Evolutionary conservation across 192 early-diverging fungal genomes (phyloP).

Genomic region (Coemansia guatemalensis): DNA sequence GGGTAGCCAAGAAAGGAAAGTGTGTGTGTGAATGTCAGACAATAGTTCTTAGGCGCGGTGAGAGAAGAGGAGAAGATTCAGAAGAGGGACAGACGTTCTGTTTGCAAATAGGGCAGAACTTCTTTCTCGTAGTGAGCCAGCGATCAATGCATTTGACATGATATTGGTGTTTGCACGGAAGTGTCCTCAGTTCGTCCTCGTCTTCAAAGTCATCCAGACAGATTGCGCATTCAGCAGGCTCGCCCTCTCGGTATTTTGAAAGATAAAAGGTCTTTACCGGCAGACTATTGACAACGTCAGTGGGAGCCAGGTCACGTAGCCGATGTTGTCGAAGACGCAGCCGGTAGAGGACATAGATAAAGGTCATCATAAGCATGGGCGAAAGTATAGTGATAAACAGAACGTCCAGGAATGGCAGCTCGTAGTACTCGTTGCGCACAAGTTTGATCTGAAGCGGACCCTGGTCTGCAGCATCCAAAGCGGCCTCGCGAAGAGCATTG

Average conservation of each 20-base stretch:
- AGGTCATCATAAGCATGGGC: slow-evolving; percentile 75
- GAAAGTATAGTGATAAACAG: slow-evolving; percentile 81
- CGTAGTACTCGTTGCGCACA: slow-evolving; percentile 54
- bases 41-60: slow-evolving; percentile 38
- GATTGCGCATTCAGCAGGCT: slow-evolving; percentile 83
- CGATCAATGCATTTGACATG: slow-evolving; percentile 88
- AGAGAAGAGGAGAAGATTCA: slow-evolving; percentile 42
- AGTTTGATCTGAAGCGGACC: slow-evolving; percentile 36
- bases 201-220: slow-evolving; percentile 90
- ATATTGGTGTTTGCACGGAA: slow-evolving; percentile 89
- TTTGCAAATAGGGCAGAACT: slow-evolving; percentile 83
- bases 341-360: slow-evolving; percentile 71
- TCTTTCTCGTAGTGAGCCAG: slow-evolving; percentile 86
- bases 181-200: slow-evolving; percentile 71
- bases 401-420: slow-evolving; percentile 75
- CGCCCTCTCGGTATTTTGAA: slow-evolving; percentile 66
- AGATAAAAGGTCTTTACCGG: slow-evolving; percentile 68
- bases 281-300: slow-evolving; percentile 69
- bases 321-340: slow-evolving; percentile 70
- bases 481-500: slow-evolving; percentile 55
- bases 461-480: slow-evolving; percentile 11
- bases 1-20: neutral
- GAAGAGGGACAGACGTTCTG: slow-evolving; percentile 44
- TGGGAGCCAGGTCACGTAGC: slow-evolving; percentile 74
- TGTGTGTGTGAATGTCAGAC: slow-evolving; percentile 11